Base-by-base conservation (phyloP, 1,284 basidiomycete species). In the Apiotrichum gamsii region DNA sequence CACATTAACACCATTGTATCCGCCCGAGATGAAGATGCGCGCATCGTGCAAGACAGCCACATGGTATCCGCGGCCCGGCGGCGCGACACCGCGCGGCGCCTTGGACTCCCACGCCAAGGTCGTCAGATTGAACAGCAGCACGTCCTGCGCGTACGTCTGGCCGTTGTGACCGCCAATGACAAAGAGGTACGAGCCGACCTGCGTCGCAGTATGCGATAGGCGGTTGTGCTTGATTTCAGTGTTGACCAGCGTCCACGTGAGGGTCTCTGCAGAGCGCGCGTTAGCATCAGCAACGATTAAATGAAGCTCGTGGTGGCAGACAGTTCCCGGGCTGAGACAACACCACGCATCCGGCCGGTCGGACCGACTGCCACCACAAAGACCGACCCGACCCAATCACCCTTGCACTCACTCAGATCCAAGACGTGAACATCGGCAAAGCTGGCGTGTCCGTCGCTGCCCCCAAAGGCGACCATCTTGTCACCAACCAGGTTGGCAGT, bases 131-230 rank as follows among this genome's bases (percentile, higher is more conserved):
- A 91, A 89, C 6, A 88, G 76, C 13, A 90, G 75, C 9, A 94
- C 75, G 16, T 94, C 87, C 16, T 82, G 80, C 21, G 80, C 81
- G 68, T 94, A 95, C 36, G 82, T 75, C 18, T 76, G 74, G 9
- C 85, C 85, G 59, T 91, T 85, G 70, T 94, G 90, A 0, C 91
- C 90, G 3, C 90, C 91, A 48, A 85, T 78, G 47, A 94, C 79
- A 72, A 91, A 91, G 1, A 95, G 80, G 62, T 90, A 93, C 2
- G 87, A 90, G n/a, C 91, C 91, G 15, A 95, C 86, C 65, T 88
- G 88, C 0, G 89, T 90, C 4, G 89, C 80, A 5, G 85, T 86
- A 61, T 95, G 90, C 23, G 88, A 87, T 29, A 94, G 76, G 10
- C 90, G 81, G 50, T 83, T 81, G 64, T 87, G 79, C 20, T 75